phyloP scores from a whole-genome alignment of 208 protist genomes.

The Wallacemonas sp. region DNA sequence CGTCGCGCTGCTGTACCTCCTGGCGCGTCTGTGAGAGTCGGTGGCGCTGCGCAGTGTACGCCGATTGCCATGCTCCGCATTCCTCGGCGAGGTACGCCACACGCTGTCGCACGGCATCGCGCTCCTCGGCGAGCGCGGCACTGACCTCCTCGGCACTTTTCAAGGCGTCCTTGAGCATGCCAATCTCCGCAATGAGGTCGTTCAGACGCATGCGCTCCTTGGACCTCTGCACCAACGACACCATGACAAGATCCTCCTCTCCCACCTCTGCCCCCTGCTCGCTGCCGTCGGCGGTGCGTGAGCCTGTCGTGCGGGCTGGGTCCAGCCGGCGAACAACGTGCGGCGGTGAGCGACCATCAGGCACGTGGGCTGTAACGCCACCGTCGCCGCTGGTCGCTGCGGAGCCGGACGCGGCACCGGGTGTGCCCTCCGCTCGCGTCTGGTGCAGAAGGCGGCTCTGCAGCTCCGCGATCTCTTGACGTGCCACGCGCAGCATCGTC shows the following conservation, averaged over 20 bases:
- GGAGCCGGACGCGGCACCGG: not conserved
- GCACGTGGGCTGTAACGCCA: too few relatives aligned
- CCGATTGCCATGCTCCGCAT: conserved; percentile 60
- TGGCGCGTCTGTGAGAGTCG: conserved; percentile 24
- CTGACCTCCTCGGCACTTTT: conserved; percentile 35
- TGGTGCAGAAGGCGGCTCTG: conserved; percentile 19
- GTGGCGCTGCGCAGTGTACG: conserved; percentile 35
- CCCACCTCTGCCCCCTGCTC: not conserved
- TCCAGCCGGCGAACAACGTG: not conserved
- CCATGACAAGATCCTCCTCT: conserved; percentile 17
- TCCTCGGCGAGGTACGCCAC: conserved; percentile 50
- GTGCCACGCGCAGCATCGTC: conserved; percentile 64
- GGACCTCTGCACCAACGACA: conserved; percentile 37
- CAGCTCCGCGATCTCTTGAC: conserved; percentile 61
- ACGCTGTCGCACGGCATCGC: conserved; percentile 24
- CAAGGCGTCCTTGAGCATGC: conserved; percentile 43
- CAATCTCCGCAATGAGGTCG: conserved; percentile 28
- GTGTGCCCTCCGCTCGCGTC: not conserved
- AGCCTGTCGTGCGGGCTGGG: not conserved
- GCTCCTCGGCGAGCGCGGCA: conserved; percentile 40
- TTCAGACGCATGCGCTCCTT: conserved; percentile 36
- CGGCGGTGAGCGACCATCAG: not conserved
- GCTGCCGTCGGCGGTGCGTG: not conserved
- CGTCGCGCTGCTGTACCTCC: conserved; percentile 20
- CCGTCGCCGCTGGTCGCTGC: not conserved